These are phyloP conservation scores for Corymbia calophylla DNA, from an alignment of 441 rosid genomes.

Conservation along the genomic window DNA sequence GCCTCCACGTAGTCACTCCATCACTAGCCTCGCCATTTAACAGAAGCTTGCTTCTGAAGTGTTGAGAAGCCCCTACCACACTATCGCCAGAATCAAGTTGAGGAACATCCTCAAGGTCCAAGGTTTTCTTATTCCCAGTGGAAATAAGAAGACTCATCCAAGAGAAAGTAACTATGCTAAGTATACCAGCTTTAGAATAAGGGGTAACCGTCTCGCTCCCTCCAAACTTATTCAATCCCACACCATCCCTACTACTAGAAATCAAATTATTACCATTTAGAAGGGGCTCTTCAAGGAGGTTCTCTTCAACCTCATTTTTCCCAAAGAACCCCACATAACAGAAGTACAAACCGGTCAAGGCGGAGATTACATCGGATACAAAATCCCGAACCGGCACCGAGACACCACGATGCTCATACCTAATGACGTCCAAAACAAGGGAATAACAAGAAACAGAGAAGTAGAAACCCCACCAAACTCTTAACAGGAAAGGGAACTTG, in stretches of 20 bases:
- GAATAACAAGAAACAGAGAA: constrained; percentile 47
- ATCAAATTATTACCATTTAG: constrained; percentile 32
- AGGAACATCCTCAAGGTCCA: constrained; percentile 89
- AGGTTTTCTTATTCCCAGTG: constrained; percentile 62
- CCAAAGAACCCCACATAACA: constrained; percentile 47
- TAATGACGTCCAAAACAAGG: constrained; percentile 44
- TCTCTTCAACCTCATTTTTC: constrained; percentile 22
- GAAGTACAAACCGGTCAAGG: constrained; percentile 45
- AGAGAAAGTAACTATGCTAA: constrained; percentile 43
- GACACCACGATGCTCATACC: constrained; percentile 12
- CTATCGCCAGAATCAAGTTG: constrained; percentile 58
- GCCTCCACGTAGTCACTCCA: constrained; percentile 45
- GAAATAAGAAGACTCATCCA: constrained; percentile 74
- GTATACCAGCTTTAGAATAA: not conserved
- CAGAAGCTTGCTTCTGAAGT: constrained; percentile 44
- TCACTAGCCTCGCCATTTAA: constrained; percentile 16
- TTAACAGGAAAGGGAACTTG: constrained; percentile 48
- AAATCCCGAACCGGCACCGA: constrained; percentile 26
- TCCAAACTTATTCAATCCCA: not conserved
- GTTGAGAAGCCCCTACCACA: constrained; percentile 37
- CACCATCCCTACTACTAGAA: constrained; percentile 2
- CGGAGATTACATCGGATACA: constrained; percentile 41
- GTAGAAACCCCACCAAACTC: constrained; percentile 76
- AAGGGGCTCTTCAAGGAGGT: constrained; percentile 52
- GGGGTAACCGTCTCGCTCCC: not conserved